Conservation (phyloP, 2,329 filamentous ascomycete species). For the Alternaria solani region DNA sequence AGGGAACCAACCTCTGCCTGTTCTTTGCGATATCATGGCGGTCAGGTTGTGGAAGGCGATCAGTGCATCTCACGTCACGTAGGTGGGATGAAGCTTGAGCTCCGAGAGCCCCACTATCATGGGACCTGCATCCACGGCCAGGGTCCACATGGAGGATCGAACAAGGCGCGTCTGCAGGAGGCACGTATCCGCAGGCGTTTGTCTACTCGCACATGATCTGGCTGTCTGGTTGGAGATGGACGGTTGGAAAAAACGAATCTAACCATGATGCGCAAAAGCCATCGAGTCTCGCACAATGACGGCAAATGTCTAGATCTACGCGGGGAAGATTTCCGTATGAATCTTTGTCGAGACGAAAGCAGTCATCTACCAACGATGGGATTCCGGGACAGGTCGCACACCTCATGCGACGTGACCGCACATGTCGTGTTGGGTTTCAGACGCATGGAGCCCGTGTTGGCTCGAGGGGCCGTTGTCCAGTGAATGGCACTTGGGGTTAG, state of each 20-base stretch:
- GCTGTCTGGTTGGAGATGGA: too few relatives aligned
- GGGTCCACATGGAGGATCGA: slow-evolving; percentile 11
- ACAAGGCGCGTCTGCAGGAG: not conserved
- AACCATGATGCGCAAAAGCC: not conserved
- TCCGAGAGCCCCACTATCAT: slow-evolving; percentile 16
- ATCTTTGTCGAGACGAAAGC: too few relatives aligned
- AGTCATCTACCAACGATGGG: not conserved
- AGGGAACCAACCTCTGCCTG: slow-evolving; percentile 31
- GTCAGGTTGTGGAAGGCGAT: not conserved
- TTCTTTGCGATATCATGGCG: slow-evolving; percentile 20
- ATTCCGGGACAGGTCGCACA: not conserved
- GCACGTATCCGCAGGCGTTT: not conserved
- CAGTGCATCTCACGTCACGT: slow-evolving; percentile 3
- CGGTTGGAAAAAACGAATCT: not conserved
- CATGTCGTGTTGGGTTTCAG: not conserved
- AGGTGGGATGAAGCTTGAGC: slow-evolving; percentile 13
- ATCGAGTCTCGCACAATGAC: not conserved
- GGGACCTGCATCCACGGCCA: slow-evolving; percentile 12
- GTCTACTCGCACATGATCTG: not conserved
- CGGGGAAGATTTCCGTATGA: too few relatives aligned
- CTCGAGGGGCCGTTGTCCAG: slow-evolving; percentile 18
- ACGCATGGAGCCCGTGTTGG: slow-evolving; percentile 1
- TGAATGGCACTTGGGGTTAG: slow-evolving; percentile 13
- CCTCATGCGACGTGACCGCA: not conserved
- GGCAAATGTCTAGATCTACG: not conserved